Evolutionary conservation across 371 early-diverging fungal species (phyloP), one percentile per base, ranked within the genome.

Genomic region (Conidiobolus incongruus): DNA sequence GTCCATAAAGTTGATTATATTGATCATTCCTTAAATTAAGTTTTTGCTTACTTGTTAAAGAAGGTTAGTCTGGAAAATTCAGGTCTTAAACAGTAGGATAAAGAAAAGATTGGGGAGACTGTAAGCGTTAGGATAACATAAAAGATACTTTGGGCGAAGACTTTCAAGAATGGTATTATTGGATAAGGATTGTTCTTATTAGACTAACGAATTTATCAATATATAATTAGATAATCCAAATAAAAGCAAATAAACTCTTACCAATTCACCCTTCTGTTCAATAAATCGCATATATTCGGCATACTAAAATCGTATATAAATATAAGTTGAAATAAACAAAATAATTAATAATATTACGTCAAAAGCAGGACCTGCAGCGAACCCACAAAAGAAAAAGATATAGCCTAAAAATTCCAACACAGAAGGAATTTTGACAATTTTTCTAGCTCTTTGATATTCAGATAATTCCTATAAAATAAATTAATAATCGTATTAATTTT

Each of bases 341-440:
- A n/a, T n/a, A n/a, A n/a, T n/a, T n/a, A n/a, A n/a, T n/a, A n/a
- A n/a, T n/a, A 50, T 82, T n/a, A 35, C 35, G 21, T 53, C 84
- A 47, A 87, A 77, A 1, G 84, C 65, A 0, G 95, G 93, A 1
- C 93, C 95, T 0, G 77, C 77, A 11, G 83, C 52, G 50, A 89
- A 76, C 0, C 79, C 75, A 33, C 75, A 71, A 58, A 87, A 92
- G 59, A 81, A 95, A 52, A 79, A 81, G 34, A 79, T 55, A 66
- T 78, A 95, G 21, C 90, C 90, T 46, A 81, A 63, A 50, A 63
- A 89, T 60, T 83, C 82, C 24, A 81, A 52, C 22, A 86, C 45
- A 4, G 64, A 52, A 0, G 95, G 95, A 47, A 72, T 60, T 4
- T 47, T 37, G 0, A 31, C 46, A 28, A 86, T 63, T 21, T 65